Base-by-base conservation (phyloP, 2,329 filamentous ascomycete species). In the Venturia aucupariae region DNA sequence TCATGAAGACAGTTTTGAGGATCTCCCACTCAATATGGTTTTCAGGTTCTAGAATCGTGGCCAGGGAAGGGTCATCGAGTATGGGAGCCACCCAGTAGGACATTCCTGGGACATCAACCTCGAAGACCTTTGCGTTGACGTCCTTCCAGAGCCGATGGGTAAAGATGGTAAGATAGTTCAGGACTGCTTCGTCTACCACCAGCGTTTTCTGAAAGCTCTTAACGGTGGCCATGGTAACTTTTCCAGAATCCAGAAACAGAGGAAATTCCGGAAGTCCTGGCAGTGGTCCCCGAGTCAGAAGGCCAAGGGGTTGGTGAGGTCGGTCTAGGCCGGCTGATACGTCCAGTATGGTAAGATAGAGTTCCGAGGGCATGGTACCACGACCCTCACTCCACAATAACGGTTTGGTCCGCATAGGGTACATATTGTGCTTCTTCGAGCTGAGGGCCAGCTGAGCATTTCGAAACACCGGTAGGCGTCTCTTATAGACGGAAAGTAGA, bases 81-180 rank as follows among this genome's bases (percentile, higher is more conserved):
- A 81, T 68, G 6, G 94, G 93, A 0, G 86, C 89, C 17, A 97
- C 71, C 78, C 92, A 96, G 74, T 97, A 99, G 0, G 92, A 88
- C 72, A 96, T 82, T 35, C 87, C 85, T 0, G 80, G 75, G 0
- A 79, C 69, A 19, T 85, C 80, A 0, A 83, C 78, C 60, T 89
- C 85, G 70, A 90, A 99, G 3, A 81, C 80, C 73, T 99, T 99
- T 74, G 92, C 93, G 77, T 96, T 97, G 0, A 97, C 79, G 69
- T 97, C 91, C 19, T 84, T 78, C 73, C 95, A 97, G 0, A 95
- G 75, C 4, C 83, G 81, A 48, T 95, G 76, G 0, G 90, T 96
- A 72, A 94, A 96, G 0, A 74, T 75, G 0, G 85, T 86, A n/a
- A 97, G 72, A 1, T 78, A 73, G 0, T 82, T 74, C 0, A 91